Evolutionary conservation across 352 stramenopile species (phyloP).

Genomic region (Pythium dissimile): DNA sequence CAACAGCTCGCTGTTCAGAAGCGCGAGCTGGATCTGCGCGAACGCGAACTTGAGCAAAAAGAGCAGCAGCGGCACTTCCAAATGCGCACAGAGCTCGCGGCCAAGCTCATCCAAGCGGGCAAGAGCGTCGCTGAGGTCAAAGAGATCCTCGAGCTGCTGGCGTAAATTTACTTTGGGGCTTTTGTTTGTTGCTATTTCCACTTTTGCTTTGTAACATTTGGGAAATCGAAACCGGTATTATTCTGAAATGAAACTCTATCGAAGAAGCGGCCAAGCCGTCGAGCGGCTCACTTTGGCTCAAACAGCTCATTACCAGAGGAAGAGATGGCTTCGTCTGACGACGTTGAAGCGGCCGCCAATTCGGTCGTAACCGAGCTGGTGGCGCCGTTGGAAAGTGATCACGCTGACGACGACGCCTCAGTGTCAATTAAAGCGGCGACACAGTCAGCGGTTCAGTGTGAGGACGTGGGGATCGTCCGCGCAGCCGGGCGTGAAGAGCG

Average conservation of each 20-base stretch:
- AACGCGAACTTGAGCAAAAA: constrained; percentile 34
- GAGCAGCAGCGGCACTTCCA: constrained; percentile 24
- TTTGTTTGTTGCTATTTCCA: too few relatives aligned
- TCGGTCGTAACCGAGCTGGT: not conserved
- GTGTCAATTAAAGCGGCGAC: too few relatives aligned
- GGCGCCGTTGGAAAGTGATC: not conserved
- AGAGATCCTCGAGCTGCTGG: constrained; percentile 14
- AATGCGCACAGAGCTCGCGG: constrained; percentile 19
- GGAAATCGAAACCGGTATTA: too few relatives aligned
- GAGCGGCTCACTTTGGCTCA: too few relatives aligned
- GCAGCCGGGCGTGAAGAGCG: constrained; percentile 18
- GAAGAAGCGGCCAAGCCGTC: too few relatives aligned
- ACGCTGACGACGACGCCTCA: not conserved
- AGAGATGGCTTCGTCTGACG: too few relatives aligned
- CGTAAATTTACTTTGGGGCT: too few relatives aligned
- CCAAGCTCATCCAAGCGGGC: constrained; percentile 19
- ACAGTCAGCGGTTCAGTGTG: too few relatives aligned
- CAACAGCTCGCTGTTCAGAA: constrained; percentile 25
- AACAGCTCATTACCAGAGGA: too few relatives aligned
- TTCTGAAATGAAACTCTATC: too few relatives aligned
- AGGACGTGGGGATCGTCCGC: constrained; percentile 6
- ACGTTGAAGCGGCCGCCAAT: too few relatives aligned
- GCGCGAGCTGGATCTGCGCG: constrained; percentile 42
- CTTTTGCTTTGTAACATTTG: too few relatives aligned
- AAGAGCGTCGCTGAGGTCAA: constrained; percentile 22